Evolutionary conservation across 352 stramenopile species (phyloP).

Genomic region (Phytopythium litorale): DNA sequence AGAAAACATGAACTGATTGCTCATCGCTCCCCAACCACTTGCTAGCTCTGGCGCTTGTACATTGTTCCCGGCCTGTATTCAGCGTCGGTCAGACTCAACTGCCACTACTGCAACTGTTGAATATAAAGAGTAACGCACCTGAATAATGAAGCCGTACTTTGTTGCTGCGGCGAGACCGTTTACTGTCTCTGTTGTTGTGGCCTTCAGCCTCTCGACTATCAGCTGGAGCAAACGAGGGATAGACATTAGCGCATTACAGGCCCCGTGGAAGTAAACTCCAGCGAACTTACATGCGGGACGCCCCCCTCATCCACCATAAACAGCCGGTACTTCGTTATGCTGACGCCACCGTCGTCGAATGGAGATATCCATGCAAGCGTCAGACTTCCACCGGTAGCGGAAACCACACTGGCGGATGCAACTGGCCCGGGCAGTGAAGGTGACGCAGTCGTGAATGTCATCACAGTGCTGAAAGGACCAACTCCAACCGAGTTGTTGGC

Average conservation of each 20-base stretch:
- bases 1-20: constrained; percentile 22
- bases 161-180: constrained; percentile 27
- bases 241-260: constrained; percentile 8
- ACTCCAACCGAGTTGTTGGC: constrained; percentile 23
- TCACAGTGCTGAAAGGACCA: constrained; percentile 27
- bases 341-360: constrained; percentile 44
- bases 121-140: constrained; percentile 25
- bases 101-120: background rate
- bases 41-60: constrained; percentile 22
- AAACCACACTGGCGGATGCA: constrained; percentile 11
- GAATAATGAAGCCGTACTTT: constrained; percentile 40
- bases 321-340: constrained; percentile 58
- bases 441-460: constrained; percentile 34
- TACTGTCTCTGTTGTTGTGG: constrained; percentile 11
- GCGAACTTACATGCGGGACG: constrained; percentile 9
- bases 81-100: background rate
- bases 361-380: constrained; percentile 36
- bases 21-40: constrained; percentile 43
- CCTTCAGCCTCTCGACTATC: constrained; percentile 10
- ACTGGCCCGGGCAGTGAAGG: constrained; percentile 31
- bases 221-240: constrained; percentile 6
- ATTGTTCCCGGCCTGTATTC: constrained; percentile 39
- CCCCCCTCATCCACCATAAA: constrained; percentile 18
- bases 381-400: constrained; percentile 35
- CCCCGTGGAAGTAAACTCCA: no score